Percentiles rank a stretch among this genome's conserved stretches.
Conservation (phyloP, 2,329 filamentous ascomycete species). For the Venturia carpophila region DNA sequence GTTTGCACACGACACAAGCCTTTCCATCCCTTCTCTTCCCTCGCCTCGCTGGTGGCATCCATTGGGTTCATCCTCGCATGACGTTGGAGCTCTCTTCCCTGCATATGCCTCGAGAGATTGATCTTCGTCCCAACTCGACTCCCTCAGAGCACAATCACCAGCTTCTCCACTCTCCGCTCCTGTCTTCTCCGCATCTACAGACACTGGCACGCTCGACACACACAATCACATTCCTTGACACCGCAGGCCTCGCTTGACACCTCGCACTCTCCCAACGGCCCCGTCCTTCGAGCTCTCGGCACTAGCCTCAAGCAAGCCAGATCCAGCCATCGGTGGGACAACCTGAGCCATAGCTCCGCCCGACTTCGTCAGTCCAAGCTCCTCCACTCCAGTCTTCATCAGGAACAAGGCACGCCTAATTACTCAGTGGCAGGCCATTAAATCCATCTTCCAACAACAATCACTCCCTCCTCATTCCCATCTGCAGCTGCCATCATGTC, state of each 20-base stretch:
- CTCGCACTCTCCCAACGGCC: background rate
- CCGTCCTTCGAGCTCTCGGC: background rate
- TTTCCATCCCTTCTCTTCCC: background rate
- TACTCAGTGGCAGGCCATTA: background rate
- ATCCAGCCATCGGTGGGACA: slow-evolving; percentile 3
- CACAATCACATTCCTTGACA: background rate
- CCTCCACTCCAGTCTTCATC: background rate
- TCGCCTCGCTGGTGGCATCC: background rate
- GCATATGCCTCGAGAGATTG: background rate
- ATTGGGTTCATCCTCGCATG: background rate
- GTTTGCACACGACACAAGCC: too few species aligned
- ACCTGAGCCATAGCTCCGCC: background rate
- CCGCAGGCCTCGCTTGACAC: background rate
- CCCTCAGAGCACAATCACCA: background rate
- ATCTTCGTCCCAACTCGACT: slow-evolving; percentile 1
- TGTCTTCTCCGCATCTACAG: background rate
- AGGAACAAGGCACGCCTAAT: background rate
- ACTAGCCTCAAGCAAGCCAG: background rate
- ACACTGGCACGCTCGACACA: background rate
- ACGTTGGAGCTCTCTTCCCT: slow-evolving; percentile 7
- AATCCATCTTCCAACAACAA: background rate
- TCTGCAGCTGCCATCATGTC: slow-evolving; percentile 1
- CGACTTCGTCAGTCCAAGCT: background rate
- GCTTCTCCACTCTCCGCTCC: background rate
- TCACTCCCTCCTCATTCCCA: background rate